Percentiles rank a stretch among this genome's conserved stretches.
Conservation (phyloP, 768 basidiomycete species). For the Tulasnella sp. region DNA sequence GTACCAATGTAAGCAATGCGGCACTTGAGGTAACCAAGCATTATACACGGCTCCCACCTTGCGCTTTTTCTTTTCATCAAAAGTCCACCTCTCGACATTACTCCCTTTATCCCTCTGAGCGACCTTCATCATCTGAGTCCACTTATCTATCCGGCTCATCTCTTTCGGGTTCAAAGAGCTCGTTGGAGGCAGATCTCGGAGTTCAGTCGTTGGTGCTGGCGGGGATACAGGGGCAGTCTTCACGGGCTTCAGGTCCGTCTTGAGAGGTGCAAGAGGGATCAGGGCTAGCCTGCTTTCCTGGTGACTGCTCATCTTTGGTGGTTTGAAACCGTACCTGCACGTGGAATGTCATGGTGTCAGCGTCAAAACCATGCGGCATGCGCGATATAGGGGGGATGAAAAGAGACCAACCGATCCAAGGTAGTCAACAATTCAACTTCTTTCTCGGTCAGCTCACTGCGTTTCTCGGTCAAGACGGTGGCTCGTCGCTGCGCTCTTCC, state of each 20-base stretch:
- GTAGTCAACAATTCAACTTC: conserved; percentile 65
- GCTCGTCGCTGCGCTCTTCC: conserved; percentile 35
- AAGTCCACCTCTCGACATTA: conserved; percentile 65
- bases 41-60: conserved; percentile 45
- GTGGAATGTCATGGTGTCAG: too few species aligned
- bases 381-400: background rate
- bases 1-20: background rate
- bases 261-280: conserved; percentile 53
- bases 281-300: conserved; percentile 73
- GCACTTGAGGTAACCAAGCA: background rate
- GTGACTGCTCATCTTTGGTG: conserved; percentile 45
- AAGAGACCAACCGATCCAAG: conserved; percentile 66
- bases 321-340: conserved; percentile 85
- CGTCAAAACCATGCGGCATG: background rate
- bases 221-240: conserved; percentile 32
- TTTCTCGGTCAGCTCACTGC: conserved; percentile 55
- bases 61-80: conserved; percentile 54
- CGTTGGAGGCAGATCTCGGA: conserved; percentile 39
- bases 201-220: conserved; percentile 40
- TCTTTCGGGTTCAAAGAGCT: conserved; percentile 47
- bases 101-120: conserved; percentile 62
- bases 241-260: conserved; percentile 47
- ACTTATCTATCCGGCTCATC: conserved; percentile 71
- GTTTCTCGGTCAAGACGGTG: conserved; percentile 37
- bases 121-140: conserved; percentile 77